Percentiles rank a stretch among this genome's conserved stretches.
phyloP scores from a whole-genome alignment of 352 stramenopile species.

The Pythium dissotocum region DNA sequence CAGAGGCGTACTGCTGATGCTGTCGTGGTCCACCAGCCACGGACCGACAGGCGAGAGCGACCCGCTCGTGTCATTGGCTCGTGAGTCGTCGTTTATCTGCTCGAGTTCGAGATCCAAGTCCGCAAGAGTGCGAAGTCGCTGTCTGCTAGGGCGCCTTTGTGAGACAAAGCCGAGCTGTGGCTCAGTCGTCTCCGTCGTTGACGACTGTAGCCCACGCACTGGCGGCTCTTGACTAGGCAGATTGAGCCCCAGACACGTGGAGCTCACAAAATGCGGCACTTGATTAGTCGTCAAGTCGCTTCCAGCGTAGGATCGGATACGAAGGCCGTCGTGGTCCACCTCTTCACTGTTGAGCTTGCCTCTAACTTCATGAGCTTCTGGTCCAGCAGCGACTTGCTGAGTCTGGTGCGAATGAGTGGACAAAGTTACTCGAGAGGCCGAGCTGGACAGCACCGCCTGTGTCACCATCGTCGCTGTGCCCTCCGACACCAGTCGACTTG shows the following conservation, averaged over 20 bases:
- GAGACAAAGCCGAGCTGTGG: not conserved
- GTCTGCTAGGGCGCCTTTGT: not conserved
- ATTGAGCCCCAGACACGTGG: conserved; percentile 19
- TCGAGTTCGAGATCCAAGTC: conserved; percentile 23
- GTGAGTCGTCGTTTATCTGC: conserved; percentile 5
- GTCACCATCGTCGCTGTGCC: conserved; percentile 22
- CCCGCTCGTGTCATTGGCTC: conserved; percentile 6
- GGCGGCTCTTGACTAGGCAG: conserved; percentile 3
- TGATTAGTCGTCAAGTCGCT: too few species aligned
- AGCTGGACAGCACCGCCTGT: conserved; percentile 15
- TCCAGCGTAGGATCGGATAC: conserved; percentile 24
- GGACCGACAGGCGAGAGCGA: conserved; percentile 51
- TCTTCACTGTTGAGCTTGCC: not conserved
- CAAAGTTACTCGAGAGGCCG: conserved; percentile 10
- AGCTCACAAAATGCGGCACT: conserved; percentile 26
- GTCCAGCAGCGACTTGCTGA: not conserved
- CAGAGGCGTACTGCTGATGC: conserved; percentile 1
- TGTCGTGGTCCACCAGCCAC: conserved; percentile 38
- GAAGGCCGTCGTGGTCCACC: conserved; percentile 12
- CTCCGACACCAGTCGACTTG: conserved; percentile 23
- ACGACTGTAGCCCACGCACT: not conserved
- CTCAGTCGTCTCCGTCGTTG: not conserved
- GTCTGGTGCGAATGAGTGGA: not conserved
- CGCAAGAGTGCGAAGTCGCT: conserved; percentile 12
- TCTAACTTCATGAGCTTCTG: not conserved